Conservation (phyloP, 2,329 filamentous ascomycete species). For the Chaetomiaceae sp. region DNA sequence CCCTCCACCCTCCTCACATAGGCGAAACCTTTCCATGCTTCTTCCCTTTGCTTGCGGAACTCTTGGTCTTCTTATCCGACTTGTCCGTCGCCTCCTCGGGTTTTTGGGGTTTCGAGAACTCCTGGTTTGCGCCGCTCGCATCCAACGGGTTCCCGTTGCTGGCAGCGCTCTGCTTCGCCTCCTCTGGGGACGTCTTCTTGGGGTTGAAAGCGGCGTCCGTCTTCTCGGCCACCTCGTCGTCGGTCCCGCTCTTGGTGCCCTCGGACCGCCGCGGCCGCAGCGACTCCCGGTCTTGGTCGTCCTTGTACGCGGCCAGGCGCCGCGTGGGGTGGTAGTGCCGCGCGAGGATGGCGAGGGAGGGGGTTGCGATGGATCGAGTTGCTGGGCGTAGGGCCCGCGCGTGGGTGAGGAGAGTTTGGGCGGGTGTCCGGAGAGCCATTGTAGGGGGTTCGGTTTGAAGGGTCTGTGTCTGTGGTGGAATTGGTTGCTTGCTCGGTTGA, state of each 20-base stretch:
- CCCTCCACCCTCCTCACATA: slow-evolving; percentile 6
- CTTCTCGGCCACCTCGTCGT: slow-evolving; percentile 51
- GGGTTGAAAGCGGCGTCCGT: slow-evolving; percentile 65
- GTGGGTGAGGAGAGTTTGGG: slow-evolving; percentile 1
- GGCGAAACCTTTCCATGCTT: slow-evolving; percentile 25
- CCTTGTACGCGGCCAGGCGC: slow-evolving; percentile 40
- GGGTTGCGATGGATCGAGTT: background rate
- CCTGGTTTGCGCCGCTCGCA: slow-evolving; percentile 42
- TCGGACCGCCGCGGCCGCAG: slow-evolving; percentile 64
- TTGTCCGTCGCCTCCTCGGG: slow-evolving; percentile 31
- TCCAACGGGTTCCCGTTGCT: slow-evolving; percentile 35
- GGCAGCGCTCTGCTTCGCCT: slow-evolving; percentile 43
- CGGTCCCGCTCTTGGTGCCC: slow-evolving; percentile 62
- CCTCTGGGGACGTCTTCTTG: slow-evolving; percentile 61
- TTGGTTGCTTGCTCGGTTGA: no score
- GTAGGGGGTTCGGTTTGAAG: background rate
- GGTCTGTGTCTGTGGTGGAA: background rate
- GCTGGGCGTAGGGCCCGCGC: background rate
- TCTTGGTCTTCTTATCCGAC: slow-evolving; percentile 32
- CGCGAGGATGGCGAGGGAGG: background rate
- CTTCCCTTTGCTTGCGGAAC: slow-evolving; percentile 25
- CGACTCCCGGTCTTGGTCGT: slow-evolving; percentile 53
- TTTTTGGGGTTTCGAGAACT: slow-evolving; percentile 38
- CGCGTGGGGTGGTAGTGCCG: slow-evolving; percentile 34
- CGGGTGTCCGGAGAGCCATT: slow-evolving; percentile 12